Percentiles rank a stretch among this genome's conserved stretches.
Conservation (phyloP, 306 rosid species). For the Rosa rugosa region DNA sequence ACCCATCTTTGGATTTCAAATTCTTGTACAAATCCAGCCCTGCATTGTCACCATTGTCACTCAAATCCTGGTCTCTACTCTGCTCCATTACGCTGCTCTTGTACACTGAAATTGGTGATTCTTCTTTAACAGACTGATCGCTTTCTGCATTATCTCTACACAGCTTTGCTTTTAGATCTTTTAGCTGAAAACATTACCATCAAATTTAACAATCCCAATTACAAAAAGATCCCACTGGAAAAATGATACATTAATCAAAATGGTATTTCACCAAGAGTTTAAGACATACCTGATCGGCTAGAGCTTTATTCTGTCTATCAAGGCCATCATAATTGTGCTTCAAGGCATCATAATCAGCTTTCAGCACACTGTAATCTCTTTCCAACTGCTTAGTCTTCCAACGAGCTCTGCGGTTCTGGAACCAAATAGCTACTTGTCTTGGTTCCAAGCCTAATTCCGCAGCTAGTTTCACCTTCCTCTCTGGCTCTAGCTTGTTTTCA, state of each 20-base stretch:
- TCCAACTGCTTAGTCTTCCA: conserved; percentile 80
- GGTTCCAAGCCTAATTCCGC: conserved; percentile 67
- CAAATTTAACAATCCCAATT: background rate
- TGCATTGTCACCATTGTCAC: conserved; percentile 13
- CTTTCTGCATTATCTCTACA: conserved; percentile 28
- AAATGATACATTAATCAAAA: background rate
- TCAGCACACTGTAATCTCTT: conserved; percentile 59
- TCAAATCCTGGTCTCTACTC: conserved; percentile 15
- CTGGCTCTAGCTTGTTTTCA: conserved; percentile 79
- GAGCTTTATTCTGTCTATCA: conserved; percentile 48
- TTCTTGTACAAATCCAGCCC: conserved; percentile 19
- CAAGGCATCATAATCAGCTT: conserved; percentile 54
- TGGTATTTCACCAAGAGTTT: background rate
- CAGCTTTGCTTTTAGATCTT: conserved; percentile 46
- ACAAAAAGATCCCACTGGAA: background rate
- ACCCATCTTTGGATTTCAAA: conserved; percentile 32
- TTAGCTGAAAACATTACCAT: conserved; percentile 39
- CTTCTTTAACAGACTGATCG: conserved; percentile 33
- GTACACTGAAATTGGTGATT: conserved; percentile 35
- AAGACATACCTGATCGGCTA: conserved; percentile 41
- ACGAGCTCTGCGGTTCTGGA: conserved; percentile 83
- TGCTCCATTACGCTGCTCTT: conserved; percentile 17
- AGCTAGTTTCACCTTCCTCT: conserved; percentile 60
- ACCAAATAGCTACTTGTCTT: conserved; percentile 83
- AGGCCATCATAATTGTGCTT: conserved; percentile 47